Conservation (phyloP, 164 flowering plant genomes). For the Vitis labrusca region DNA sequence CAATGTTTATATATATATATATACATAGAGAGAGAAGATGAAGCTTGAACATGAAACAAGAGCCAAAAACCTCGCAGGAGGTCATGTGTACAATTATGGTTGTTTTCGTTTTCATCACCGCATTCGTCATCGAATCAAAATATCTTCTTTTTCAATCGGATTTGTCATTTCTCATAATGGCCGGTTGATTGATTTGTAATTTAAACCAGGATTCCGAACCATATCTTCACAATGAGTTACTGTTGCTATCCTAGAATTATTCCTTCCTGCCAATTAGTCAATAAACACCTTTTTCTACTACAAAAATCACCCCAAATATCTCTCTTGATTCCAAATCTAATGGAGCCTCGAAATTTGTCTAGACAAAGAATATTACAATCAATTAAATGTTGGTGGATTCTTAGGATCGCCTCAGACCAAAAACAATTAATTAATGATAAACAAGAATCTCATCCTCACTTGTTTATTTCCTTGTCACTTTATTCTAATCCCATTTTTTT, state of each 20-base stretch:
- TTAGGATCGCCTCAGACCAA: constrained; percentile 7
- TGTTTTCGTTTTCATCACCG: neutral
- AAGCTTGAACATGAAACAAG: constrained; percentile 9
- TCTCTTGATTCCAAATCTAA: constrained; percentile 17
- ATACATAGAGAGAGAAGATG: neutral
- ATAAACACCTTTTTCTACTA: constrained; percentile 1
- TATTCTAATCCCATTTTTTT: constrained; percentile 9
- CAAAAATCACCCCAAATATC: constrained; percentile 7
- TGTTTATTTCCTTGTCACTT: constrained; percentile 12
- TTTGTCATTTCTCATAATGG: neutral
- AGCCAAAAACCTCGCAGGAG: constrained; percentile 14
- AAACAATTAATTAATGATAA: constrained; percentile 6
- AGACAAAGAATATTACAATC: constrained; percentile 7
- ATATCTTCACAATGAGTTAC: constrained; percentile 4
- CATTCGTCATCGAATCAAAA: neutral
- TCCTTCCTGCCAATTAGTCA: constrained; percentile 2
- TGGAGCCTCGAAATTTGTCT: constrained; percentile 13
- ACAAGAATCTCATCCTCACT: constrained; percentile 19
- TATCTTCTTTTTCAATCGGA: constrained; percentile 1
- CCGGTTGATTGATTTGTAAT: too few relatives aligned
- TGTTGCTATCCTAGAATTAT: constrained; percentile 3
- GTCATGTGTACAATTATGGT: constrained; percentile 21
- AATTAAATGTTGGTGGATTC: constrained; percentile 7
- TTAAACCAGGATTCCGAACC: constrained; percentile 3
- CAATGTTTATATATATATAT: constrained; percentile 1